Conservation (phyloP, 257 asterid species). For the Eustoma russellianum region DNA sequence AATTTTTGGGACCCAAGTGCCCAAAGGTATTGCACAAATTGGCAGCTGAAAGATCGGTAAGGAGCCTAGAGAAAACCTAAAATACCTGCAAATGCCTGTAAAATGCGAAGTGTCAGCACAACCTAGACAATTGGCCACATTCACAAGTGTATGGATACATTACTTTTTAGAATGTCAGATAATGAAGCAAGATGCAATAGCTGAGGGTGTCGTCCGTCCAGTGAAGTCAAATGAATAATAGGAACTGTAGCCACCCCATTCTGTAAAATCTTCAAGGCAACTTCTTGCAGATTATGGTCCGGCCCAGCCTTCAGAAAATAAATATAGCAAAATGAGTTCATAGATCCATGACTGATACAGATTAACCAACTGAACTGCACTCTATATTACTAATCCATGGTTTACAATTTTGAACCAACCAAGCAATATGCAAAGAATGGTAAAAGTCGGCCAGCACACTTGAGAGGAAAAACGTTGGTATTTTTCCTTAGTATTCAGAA, state of each 20-base stretch:
- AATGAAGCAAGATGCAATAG: slow-evolving; percentile 81
- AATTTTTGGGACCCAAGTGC: slow-evolving; percentile 84
- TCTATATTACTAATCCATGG: too few relatives aligned
- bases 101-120: slow-evolving; percentile 16
- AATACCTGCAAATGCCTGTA: slow-evolving; percentile 75
- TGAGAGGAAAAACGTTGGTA: too few relatives aligned
- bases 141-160: slow-evolving; percentile 6
- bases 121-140: background rate
- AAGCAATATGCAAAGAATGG: too few relatives aligned
- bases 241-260: slow-evolving; percentile 73
- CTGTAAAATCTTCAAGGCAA: slow-evolving; percentile 69
- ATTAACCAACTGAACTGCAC: too few relatives aligned
- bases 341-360: too few relatives aligned
- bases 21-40: slow-evolving; percentile 51
- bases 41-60: slow-evolving; percentile 66
- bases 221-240: slow-evolving; percentile 54
- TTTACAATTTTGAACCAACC: too few relatives aligned
- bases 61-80: slow-evolving; percentile 64
- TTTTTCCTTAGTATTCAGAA: too few relatives aligned
- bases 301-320: slow-evolving; percentile 68
- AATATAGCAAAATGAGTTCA: background rate
- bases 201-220: slow-evolving; percentile 64
- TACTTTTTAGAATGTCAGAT: slow-evolving; percentile 72
- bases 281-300: slow-evolving; percentile 72
- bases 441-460: too few relatives aligned